Conservation (phyloP, 2,329 filamentous ascomycete genomes). For the Monosporascus sp. region DNA sequence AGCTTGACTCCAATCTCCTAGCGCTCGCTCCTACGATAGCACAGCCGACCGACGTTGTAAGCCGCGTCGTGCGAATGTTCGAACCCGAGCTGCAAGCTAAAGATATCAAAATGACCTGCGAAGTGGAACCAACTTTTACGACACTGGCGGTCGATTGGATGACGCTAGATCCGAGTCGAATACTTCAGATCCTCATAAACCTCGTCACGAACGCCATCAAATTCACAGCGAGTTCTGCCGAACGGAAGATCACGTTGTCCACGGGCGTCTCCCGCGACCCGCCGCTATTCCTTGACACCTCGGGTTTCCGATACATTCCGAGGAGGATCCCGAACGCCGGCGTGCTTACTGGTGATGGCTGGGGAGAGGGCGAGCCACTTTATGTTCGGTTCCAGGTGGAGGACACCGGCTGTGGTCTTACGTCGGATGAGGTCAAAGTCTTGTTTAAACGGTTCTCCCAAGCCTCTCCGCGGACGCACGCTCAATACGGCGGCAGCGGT, state of each 20-base stretch:
- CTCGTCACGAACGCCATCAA: conserved; percentile 78
- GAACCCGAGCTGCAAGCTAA: conserved; percentile 67
- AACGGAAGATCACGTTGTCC: conserved; percentile 47
- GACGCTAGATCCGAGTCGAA: conserved; percentile 64
- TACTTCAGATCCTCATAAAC: conserved; percentile 76
- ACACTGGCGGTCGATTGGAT: conserved; percentile 59
- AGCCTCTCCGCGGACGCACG: conserved; percentile 68
- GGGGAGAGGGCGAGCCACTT: conserved; percentile 32
- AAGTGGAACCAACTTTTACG: conserved; percentile 57
- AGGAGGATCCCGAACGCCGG: conserved; percentile 21
- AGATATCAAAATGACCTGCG: conserved; percentile 61
- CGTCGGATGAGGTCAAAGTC: conserved; percentile 63
- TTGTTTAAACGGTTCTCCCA: conserved; percentile 78
- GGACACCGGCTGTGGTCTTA: conserved; percentile 72
- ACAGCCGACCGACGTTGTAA: conserved; percentile 61
- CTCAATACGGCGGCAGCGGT: conserved; percentile 74
- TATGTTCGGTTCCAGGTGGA: conserved; percentile 69
- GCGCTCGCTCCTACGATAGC: conserved; percentile 66
- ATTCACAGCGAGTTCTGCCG: conserved; percentile 63
- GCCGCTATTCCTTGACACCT: conserved; percentile 24
- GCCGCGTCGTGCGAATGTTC: conserved; percentile 70
- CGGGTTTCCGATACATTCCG: background rate
- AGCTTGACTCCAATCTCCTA: conserved; percentile 70
- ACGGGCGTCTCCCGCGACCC: conserved; percentile 37
- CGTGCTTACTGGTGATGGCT: conserved; percentile 20